Conservation (phyloP, 495 filamentous ascomycete genomes). For the Daldinia bambusicola region DNA sequence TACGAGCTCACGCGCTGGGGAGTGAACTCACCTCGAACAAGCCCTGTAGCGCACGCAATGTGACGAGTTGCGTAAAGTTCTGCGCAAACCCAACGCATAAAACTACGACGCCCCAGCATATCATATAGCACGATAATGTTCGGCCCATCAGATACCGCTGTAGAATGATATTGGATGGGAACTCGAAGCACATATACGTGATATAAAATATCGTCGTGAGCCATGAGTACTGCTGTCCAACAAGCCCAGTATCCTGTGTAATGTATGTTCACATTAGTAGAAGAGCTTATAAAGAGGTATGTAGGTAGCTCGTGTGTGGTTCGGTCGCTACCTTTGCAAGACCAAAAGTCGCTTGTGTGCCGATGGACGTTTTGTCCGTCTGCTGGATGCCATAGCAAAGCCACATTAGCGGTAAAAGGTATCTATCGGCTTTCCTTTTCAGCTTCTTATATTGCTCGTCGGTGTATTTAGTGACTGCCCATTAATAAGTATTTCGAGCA, state of each 20-base stretch:
- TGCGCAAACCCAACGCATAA: conserved; percentile 49
- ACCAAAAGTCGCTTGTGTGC: conserved; percentile 48
- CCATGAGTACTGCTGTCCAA: conserved; percentile 51
- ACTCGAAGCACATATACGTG: conserved; percentile 50
- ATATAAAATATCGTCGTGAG: conserved; percentile 50
- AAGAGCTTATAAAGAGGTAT: background rate
- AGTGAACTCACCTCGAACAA: conserved; percentile 46
- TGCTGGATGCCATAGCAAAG: conserved; percentile 51
- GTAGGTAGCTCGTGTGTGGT: background rate
- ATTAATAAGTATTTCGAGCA: conserved; percentile 2
- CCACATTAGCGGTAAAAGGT: conserved; percentile 50
- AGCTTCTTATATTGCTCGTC: conserved; percentile 48
- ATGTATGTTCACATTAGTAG: conserved; percentile 1
- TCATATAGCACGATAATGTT: conserved; percentile 50
- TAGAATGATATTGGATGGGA: conserved; percentile 48
- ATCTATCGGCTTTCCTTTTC: conserved; percentile 46
- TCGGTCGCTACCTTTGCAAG: conserved; percentile 25
- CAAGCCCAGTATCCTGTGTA: conserved; percentile 44
- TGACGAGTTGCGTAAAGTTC: conserved; percentile 49
- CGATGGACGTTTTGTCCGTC: conserved; percentile 48
- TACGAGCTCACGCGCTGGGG: too few relatives aligned
- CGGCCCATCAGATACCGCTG: conserved; percentile 49
- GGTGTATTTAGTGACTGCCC: conserved; percentile 37
- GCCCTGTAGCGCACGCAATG: conserved; percentile 50
- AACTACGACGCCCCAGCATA: conserved; percentile 47